Base-by-base conservation (phyloP, 1,139 yeast genomes). In the Taiozyma sp. region DNA sequence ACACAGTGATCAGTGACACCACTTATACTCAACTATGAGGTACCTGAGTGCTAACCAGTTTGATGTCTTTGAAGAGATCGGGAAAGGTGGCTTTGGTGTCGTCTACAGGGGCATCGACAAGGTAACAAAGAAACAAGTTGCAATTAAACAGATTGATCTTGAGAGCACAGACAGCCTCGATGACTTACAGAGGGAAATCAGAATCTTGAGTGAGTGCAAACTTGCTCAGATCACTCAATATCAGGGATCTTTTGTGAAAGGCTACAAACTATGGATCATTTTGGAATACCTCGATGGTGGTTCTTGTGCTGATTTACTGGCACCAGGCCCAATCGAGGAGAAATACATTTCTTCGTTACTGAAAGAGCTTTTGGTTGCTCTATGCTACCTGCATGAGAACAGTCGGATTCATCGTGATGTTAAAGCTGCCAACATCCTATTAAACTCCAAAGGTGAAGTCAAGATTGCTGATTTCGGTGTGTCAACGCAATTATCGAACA, bases 391-490 rank as follows among this genome's bases (percentile, higher is more conserved):
- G 50, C 96, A 90, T 64, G 72, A 73, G 27, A 87, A 83, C 56
- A 91, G 93, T 28, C 87, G 88, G 66, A 89, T 90, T 49, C 97
- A 90, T 64, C 74, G 97, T 39, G 97, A 90, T 66, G 78, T 90
- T 57, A 90, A 90, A 67, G 89, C 95, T 0, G 97, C 95, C 42
- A 90, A 90, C 62, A 80, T 90, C 19, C 70, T 90, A 36, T 66
- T 90, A n/a, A 81, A 84, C 44, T 72, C 74, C 14, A 65, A 68
- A 9, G 96, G 96, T 0, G 84, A 79, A n/a, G 93, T 92, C 29
- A 93, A 93, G 64, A 76, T 93, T 50, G 97, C 97, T 3, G 99
- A 95, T 69, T 93, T 93, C 71, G 99, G 99, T 1, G 96, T 93
- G 4, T 95, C 97, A 1, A 88, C 92, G 22, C 97, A 86, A 69